phyloP scores from a whole-genome alignment of 2,329 filamentous ascomycete species.

The Aureobasidium sp. region DNA sequence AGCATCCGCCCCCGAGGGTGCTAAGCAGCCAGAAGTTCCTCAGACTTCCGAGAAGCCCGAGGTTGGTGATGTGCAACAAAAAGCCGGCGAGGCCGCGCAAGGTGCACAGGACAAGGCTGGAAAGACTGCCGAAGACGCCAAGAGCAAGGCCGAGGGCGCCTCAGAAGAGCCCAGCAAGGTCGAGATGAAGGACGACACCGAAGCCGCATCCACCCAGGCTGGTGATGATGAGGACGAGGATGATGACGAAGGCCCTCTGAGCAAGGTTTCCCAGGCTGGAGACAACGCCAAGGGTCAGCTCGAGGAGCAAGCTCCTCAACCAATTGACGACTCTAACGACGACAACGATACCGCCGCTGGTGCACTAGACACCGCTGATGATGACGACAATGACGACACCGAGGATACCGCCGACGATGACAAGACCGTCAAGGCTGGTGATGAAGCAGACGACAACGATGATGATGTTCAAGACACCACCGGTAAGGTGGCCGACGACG shows the following conservation, averaged over 20 bases:
- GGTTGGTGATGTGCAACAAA: slow-evolving; percentile 28
- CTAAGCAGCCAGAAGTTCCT: slow-evolving; percentile 22
- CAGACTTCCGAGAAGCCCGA: slow-evolving; percentile 28
- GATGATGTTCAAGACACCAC: slow-evolving; percentile 24
- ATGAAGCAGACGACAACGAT: slow-evolving; percentile 28
- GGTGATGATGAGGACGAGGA: slow-evolving; percentile 31
- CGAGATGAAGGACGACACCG: slow-evolving; percentile 32
- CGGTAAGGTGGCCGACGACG: slow-evolving; percentile 28
- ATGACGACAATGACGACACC: slow-evolving; percentile 31
- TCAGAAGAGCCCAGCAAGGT: slow-evolving; percentile 29
- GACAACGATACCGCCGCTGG: slow-evolving; percentile 32
- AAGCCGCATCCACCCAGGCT: slow-evolving; percentile 22
- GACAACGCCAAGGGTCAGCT: slow-evolving; percentile 39
- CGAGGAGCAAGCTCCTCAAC: slow-evolving; percentile 40
- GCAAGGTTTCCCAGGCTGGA: slow-evolving; percentile 42
- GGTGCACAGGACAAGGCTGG: slow-evolving; percentile 24
- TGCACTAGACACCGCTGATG: slow-evolving; percentile 39
- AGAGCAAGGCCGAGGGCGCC: slow-evolving; percentile 33
- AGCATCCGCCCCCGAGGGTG: slow-evolving; percentile 22
- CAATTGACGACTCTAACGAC: slow-evolving; percentile 37
- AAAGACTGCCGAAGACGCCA: slow-evolving; percentile 28
- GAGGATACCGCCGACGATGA: slow-evolving; percentile 35
- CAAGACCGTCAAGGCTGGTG: slow-evolving; percentile 35
- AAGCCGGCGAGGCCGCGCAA: slow-evolving; percentile 25
- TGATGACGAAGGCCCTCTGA: slow-evolving; percentile 31